A percentile compares a stretch with the other conserved stretches of the same genome.
phyloP scores from a whole-genome alignment of 352 stramenopile genomes.

The Peronosclerospora sorghi region DNA sequence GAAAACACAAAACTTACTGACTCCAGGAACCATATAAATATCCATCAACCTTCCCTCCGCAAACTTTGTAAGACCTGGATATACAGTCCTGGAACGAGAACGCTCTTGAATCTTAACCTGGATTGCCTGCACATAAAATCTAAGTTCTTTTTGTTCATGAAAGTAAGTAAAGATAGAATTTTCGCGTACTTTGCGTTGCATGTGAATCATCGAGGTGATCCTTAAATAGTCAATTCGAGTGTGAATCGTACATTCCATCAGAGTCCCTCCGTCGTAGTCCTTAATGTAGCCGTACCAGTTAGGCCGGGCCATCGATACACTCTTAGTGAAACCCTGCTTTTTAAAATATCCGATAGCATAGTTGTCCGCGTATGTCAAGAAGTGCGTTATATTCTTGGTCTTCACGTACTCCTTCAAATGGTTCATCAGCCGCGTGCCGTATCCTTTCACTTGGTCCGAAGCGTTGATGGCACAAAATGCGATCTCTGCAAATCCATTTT shows the following conservation, averaged over 20 bases:
- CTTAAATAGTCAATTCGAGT: conserved; percentile 95
- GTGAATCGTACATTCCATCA: conserved; percentile 99
- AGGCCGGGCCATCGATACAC: conserved; percentile 68
- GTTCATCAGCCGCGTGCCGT: conserved; percentile 99
- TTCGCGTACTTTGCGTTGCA: conserved; percentile 84
- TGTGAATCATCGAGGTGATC: conserved; percentile 90
- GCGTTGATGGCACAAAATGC: conserved; percentile 98
- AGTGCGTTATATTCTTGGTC: conserved; percentile 85
- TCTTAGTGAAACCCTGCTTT: conserved; percentile 92
- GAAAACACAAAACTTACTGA: conserved; percentile 47
- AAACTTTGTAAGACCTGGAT: conserved; percentile 59
- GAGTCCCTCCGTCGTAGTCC: conserved; percentile 98
- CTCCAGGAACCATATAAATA: conserved; percentile 78
- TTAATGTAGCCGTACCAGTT: conserved; percentile 99
- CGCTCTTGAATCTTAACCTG: conserved; percentile 76
- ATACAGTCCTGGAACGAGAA: conserved; percentile 61
- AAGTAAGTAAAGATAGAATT: too few relatives aligned
- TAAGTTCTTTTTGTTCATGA: background rate
- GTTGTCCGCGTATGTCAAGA: conserved; percentile 99
- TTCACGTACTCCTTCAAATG: conserved; percentile 97
- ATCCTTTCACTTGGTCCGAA: conserved; percentile 93
- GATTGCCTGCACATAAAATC: conserved; percentile 50
- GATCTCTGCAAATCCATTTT: conserved; percentile 98
- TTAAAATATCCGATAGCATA: conserved; percentile 99
- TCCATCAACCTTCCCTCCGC: conserved; percentile 75